Base-by-base conservation (phyloP, 2,329 filamentous ascomycete genomes). In the Fusarium sp. region DNA sequence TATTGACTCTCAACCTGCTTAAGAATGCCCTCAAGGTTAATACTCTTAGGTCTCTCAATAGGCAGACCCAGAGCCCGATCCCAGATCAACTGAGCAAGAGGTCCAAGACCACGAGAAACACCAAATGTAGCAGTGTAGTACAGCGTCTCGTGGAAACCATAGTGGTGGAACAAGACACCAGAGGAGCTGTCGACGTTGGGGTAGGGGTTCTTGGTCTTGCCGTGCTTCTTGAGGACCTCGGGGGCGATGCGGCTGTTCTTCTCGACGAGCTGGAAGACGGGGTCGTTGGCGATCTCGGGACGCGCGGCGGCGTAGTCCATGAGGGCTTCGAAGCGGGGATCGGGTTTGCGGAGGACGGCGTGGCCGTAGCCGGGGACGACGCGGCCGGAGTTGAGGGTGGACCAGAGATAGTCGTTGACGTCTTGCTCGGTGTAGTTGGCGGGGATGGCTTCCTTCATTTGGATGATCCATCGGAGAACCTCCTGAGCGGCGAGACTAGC, bases 131-230 rank as follows among this genome's bases (percentile, higher is more conserved):
- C 90, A 7, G 90, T 92, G 86, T 98, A 99, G 87, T 98, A 99
- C 15, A 98, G 88, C 0, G 95, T 97, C 86, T 98, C 94, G 81
- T 93, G 92, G 90, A 99, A 97, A 65, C 95, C 96, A 81, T 97
- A 99, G 86, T 98, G 94, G 84, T 98, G 92, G 90, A 99, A 98
- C 53, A 99, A 88, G 10, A 98, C 95, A 72, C 96, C 96, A 1
- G 94, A 97, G 71, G 90, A 92, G 52, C 93, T 94, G 83, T 99
- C 96, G 70, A 99, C 96, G 81, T 99, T 99, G 73, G 96, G 96
- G 84, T 95, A 97, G 4, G 96, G 94, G 85, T 97, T 97, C 88
- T 97, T 97, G 75, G 94, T 97, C 91, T 98, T 98, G 83, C 96
- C 96, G 81, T 99, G 96, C 85, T 98, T 91, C 78, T 90, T 96